Base-by-base conservation (phyloP, 2,329 filamentous ascomycete species). In the Talaromyces sp. region DNA sequence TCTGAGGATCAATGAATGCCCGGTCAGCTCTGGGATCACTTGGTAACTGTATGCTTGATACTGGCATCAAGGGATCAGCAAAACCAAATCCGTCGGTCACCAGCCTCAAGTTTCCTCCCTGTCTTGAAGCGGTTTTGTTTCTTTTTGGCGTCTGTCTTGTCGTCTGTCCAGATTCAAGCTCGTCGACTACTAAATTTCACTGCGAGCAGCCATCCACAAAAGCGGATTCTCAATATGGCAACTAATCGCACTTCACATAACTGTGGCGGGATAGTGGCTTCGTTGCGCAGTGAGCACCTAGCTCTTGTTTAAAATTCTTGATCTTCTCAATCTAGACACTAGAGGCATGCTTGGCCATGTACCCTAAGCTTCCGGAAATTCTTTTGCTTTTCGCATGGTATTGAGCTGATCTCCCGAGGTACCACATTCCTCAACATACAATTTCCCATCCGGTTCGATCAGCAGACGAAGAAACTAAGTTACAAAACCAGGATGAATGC, bases 241-340 rank as follows among this genome's bases (percentile, higher is more conserved):
- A 78, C 75, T 1, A 70, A 68, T 3, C 68, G 76, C 61, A 78
- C 76, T 59, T 77, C 77, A 4, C 77, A 80, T 54, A 43, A 13
- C 28, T 54, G 39, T 53, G 52, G 39, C 52, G 22, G 37, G 36
- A 54, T 10, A 15, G 28, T 54, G 39, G 39, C 52, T 54, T 45
- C 39, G 52, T 43, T 54, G 52, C 51, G 75, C 77, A 36, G 77
- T 80, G 19, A 48, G 33, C 17, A 28, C 45, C 25, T 11, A 17
- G 22, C 43, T 48, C n/a, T 21, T 9, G 25, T 33, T 19, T 21
- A n/a, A 35, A 35, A 35, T 48, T 9, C 28, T 48, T 8, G 22
- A 28, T 10, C 17, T 46, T 17, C 5, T 8, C 25, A 35, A 48
- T 19, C 10, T 8, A 21, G 25, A 10, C 13, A 48, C 25, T 13